Base-by-base conservation (phyloP, 176 grass and related monocot species). In the Carex parvula region DNA sequence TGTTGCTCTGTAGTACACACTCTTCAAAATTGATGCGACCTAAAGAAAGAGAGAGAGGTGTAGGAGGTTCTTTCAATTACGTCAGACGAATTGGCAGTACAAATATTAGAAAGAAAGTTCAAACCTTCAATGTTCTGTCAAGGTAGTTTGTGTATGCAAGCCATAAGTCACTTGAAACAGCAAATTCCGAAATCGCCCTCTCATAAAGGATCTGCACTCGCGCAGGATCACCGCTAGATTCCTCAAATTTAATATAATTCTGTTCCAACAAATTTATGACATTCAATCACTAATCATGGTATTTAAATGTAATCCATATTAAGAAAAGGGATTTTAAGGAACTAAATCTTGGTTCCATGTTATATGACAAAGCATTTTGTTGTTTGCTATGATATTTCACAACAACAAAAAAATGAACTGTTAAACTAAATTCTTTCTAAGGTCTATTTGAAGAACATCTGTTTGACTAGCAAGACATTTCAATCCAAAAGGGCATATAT, bases 191-290 rank as follows among this genome's bases (percentile, higher is more conserved):
- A 84, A 99, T 89, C 26, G 96, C 96, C 65, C 93, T 79, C 81
- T 99, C 96, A 74, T 99, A 95, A 4, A 99, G 81, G 69, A 95
- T 84, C 87, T 94, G 96, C 83, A 99, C 91, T 88, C 93, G 92
- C 62, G 85, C 89, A 89, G 96, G 96, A 13, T 95, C 88, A 54
- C 93, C 89, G 17, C 60, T 92, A 70, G 89, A 89, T 48, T 95
- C 93, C 84, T 95, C 96, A 85, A 94, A 99, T 87, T 99, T 95
- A 67, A 92, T 86, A 66, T 99, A 99, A 57, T 92, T 93, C 96
- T 99, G 89, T 84, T 90, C 87, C 57, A 85, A 82, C 64, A 79
- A 73, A 87, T 0, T 63, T 78, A 24, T 2, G 1, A 52, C 8
- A 82, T 4, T 87, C 13, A 88, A 14, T 82, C 48, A 78, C 26